These are phyloP conservation scores for Capsicum chinense DNA, from an alignment of 257 asterid species.

Conservation along the genomic window DNA sequence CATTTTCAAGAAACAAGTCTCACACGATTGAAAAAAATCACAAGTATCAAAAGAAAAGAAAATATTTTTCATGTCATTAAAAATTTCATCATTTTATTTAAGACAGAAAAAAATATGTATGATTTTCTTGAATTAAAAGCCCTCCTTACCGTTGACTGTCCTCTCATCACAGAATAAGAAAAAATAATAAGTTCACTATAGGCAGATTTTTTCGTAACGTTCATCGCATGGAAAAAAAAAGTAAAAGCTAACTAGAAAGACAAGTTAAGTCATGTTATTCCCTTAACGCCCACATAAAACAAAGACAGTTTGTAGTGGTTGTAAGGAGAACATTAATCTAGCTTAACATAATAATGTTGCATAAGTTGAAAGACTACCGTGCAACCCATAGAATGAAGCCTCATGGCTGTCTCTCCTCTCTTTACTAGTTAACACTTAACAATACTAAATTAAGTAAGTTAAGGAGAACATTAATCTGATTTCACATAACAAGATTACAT, in stretches of 20 bases:
- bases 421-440: too few species aligned
- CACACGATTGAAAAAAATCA: not conserved
- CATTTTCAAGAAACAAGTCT: not conserved
- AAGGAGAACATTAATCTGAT: slow-evolving; percentile 40
- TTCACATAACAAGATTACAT: slow-evolving; percentile 32
- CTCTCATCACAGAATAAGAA: not conserved
- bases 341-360: too few species aligned
- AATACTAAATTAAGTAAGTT: too few species aligned
- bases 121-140: not conserved
- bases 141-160: not conserved
- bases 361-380: too few species aligned
- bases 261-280: slow-evolving; percentile 36
- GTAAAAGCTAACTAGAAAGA: not conserved
- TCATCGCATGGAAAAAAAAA: not conserved
- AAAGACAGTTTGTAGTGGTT: slow-evolving; percentile 33
- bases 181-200: not conserved
- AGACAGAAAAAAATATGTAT: not conserved
- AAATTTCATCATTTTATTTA: not conserved
- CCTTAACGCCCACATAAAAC: slow-evolving; percentile 46
- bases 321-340: not conserved
- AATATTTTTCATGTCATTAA: not conserved
- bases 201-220: not conserved
- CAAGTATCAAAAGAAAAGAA: not conserved
- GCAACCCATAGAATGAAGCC: too few species aligned
- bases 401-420: too few species aligned